These are phyloP conservation scores for Trametes polyzona DNA, from an alignment of 1,284 basidiomycete species.

Conservation along the genomic window DNA sequence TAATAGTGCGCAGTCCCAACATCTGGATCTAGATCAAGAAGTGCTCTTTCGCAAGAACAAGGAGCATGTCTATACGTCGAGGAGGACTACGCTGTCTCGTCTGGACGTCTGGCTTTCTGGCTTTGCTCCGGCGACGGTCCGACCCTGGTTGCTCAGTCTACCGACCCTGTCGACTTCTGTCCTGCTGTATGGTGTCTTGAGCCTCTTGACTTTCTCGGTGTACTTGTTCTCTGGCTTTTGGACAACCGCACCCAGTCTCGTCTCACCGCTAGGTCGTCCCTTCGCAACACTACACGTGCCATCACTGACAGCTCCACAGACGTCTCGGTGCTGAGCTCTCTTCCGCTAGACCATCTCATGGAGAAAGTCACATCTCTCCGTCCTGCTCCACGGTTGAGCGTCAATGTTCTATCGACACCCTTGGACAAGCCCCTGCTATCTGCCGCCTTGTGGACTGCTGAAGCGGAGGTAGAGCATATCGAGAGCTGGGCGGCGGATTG, in stretches of 20 bases:
- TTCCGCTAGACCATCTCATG: slow-evolving; percentile 32
- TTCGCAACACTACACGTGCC: background rate
- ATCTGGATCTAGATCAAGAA: background rate
- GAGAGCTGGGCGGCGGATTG: slow-evolving; percentile 47
- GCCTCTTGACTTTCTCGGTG: slow-evolving; percentile 11
- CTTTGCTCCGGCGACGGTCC: slow-evolving; percentile 2
- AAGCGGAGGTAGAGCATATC: slow-evolving; percentile 40
- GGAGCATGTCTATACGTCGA: background rate
- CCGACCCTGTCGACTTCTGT: slow-evolving; percentile 1
- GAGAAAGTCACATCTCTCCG: slow-evolving; percentile 35
- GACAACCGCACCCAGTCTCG: background rate
- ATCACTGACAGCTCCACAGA: background rate
- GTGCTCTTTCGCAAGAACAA: background rate
- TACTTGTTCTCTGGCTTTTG: slow-evolving; percentile 1
- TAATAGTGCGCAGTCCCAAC: background rate
- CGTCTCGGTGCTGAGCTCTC: slow-evolving; percentile 22
- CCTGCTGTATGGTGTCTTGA: slow-evolving; percentile 14
- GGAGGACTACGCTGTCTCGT: background rate
- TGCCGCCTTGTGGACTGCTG: slow-evolving; percentile 57
- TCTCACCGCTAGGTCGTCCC: slow-evolving; percentile 2
- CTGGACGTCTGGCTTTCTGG: slow-evolving; percentile 17
- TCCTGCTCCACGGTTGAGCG: slow-evolving; percentile 31
- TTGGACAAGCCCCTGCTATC: slow-evolving; percentile 37
- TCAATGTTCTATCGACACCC: slow-evolving; percentile 27
- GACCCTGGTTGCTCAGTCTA: slow-evolving; percentile 1